A percentile compares a stretch with the other conserved stretches of the same genome.
Evolutionary conservation across 2,329 filamentous ascomycete species (phyloP).

Genomic region (Fusarium sp.): DNA sequence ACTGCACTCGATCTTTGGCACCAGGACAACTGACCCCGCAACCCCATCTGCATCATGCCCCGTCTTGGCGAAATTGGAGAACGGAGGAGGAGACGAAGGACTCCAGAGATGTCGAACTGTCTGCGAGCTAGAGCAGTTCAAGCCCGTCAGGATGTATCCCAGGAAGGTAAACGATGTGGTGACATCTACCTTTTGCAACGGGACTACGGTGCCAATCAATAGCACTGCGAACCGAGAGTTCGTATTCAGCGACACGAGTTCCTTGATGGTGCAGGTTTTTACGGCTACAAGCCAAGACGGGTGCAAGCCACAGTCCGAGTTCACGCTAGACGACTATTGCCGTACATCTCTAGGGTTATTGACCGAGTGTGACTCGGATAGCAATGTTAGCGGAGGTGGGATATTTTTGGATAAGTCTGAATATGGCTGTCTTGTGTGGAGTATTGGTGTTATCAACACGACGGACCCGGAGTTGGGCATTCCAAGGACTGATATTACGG

Average conservation of each 20-base stretch:
- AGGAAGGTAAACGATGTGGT: background rate
- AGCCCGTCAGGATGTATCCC: background rate
- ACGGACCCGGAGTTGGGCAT: background rate
- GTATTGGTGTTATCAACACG: background rate
- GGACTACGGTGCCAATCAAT: background rate
- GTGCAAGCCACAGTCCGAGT: background rate
- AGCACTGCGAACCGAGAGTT: background rate
- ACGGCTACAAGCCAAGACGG: background rate
- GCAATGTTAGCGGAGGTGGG: background rate
- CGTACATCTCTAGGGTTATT: background rate
- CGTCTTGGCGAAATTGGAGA: background rate
- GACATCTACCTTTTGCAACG: background rate
- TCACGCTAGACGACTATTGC: background rate
- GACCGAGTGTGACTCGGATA: background rate
- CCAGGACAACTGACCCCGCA: background rate
- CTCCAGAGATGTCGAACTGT: background rate
- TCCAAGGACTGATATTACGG: background rate
- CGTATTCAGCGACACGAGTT: background rate
- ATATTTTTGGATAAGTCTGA: background rate
- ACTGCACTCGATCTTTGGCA: background rate
- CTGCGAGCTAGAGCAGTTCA: background rate
- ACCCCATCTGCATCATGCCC: background rate
- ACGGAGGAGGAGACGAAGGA: background rate
- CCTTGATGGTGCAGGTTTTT: background rate
- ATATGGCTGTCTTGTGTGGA: background rate